These are phyloP conservation scores for Lentinula lateritia DNA, from an alignment of 768 basidiomycete species.

Conservation along the genomic window DNA sequence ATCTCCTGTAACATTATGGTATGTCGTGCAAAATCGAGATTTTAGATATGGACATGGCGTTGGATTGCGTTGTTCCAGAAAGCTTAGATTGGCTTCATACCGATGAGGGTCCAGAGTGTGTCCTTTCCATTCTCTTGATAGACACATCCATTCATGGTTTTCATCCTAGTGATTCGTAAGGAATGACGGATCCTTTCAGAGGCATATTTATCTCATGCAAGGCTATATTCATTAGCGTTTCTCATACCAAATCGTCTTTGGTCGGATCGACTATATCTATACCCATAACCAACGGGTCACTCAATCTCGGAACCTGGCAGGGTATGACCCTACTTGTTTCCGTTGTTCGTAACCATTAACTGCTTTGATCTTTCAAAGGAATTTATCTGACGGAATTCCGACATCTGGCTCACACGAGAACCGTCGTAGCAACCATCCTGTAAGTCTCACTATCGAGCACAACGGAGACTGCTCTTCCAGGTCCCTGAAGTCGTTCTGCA, in stretches of 20 bases:
- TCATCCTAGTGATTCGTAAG: slow-evolving; percentile 67
- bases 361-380: slow-evolving; percentile 31
- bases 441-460: slow-evolving; percentile 18
- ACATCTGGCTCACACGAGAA: slow-evolving; percentile 56
- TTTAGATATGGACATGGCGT: slow-evolving; percentile 90
- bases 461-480: not conserved
- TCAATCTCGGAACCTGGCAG: slow-evolving; percentile 93
- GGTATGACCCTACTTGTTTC: slow-evolving; percentile 34
- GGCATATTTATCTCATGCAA: slow-evolving; percentile 7
- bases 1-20: slow-evolving; percentile 3
- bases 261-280: slow-evolving; percentile 78
- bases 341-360: not conserved
- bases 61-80: slow-evolving; percentile 87
- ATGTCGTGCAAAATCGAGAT: not conserved
- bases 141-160: slow-evolving; percentile 1
- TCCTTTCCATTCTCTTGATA: slow-evolving; percentile 9
- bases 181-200: slow-evolving; percentile 3
- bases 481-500: not conserved
- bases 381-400: slow-evolving; percentile 89
- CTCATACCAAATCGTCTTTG: slow-evolving; percentile 86
- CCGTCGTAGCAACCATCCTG: slow-evolving; percentile 79
- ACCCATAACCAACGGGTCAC: slow-evolving; percentile 72
- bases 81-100: slow-evolving; percentile 76
- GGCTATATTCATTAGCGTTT: slow-evolving; percentile 49
- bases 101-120: slow-evolving; percentile 90